Base-by-base conservation (phyloP, 257 asterid species). In the Jasminum sambac region DNA sequence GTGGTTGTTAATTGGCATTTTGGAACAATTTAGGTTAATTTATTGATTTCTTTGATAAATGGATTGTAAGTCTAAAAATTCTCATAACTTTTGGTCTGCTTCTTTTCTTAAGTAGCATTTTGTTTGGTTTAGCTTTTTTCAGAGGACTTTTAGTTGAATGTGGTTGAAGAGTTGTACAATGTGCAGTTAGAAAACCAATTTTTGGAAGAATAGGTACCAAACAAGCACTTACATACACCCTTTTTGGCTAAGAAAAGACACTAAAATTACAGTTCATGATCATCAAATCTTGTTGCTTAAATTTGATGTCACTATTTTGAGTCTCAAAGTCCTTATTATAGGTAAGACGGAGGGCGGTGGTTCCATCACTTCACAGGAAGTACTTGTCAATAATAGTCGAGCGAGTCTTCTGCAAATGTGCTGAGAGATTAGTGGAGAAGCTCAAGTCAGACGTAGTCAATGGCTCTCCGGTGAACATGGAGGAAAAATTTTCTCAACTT, bases 341-440 rank as follows among this genome's bases (percentile, higher is more conserved):
- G 97, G 97, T 74, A 78, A 87, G 99, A 87, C 96, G 99, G 79
- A 85, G 97, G 81, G 96, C 99, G 57, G 97, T 94, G 87, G 96
- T 89, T 79, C 99, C 99, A 69, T 94, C 97, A 25, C 99, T 94
- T 85, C 99, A 94, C 96, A 94, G 86, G 95, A 91, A 86, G 85
- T 94, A 90, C 91, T 86, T 94, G 89, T 91, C 99, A 23, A 81
- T 94, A 85, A 89, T 94, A 42, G 97, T 91, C 71, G 99, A 94
- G 72, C 82, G 96, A 86, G 96, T 91, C 80, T 94, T 94, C 81
- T 88, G 91, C 88, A 89, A 87, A 86, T 94, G 96, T 75, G 97
- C 97, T 62, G 90, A 86, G 86, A 86, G 81, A 79, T 75, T 94
- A 83, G 96, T 91, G 46, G 96, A 88, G 83, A 88, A 87, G 73